Conservation (phyloP, 2,329 filamentous ascomycete genomes). For the Whalleya microplaca region DNA sequence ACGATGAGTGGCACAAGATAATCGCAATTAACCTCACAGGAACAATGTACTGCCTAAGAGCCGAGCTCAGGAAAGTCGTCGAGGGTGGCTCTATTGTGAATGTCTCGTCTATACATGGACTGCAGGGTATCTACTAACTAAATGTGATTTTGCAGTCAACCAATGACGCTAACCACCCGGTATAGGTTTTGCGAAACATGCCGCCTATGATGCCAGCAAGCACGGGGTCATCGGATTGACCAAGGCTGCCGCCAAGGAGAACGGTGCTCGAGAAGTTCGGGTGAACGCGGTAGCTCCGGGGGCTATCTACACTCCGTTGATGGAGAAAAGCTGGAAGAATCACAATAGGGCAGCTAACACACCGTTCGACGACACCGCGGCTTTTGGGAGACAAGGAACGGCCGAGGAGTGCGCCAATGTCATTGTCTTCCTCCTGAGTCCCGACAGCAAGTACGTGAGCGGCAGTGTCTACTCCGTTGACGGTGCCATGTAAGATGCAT, state of each 20-base stretch:
- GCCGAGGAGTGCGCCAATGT: slow-evolving; percentile 51
- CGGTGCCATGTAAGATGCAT: slow-evolving; percentile 39
- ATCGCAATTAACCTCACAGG: slow-evolving; percentile 55
- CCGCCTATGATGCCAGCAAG: slow-evolving; percentile 44
- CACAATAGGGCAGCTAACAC: slow-evolving; percentile 41
- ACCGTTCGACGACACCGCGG: slow-evolving; percentile 46
- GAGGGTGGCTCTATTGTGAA: slow-evolving; percentile 63
- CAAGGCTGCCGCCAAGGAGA: slow-evolving; percentile 41
- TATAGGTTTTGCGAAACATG: slow-evolving; percentile 45
- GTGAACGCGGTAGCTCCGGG: slow-evolving; percentile 54
- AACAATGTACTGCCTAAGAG: slow-evolving; percentile 55
- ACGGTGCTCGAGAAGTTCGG: slow-evolving; percentile 47
- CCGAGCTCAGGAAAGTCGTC: slow-evolving; percentile 48
- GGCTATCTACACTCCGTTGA: slow-evolving; percentile 53
- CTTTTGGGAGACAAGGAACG: slow-evolving; percentile 49
- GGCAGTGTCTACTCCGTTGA: slow-evolving; percentile 52
- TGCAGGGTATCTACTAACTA: slow-evolving; percentile 43
- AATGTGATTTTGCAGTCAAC: slow-evolving; percentile 29
- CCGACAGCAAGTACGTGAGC: slow-evolving; percentile 51
- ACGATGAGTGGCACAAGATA: slow-evolving; percentile 53
- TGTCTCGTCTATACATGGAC: slow-evolving; percentile 55
- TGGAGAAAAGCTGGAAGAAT: slow-evolving; percentile 48
- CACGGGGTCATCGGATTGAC: slow-evolving; percentile 45
- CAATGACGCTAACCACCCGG: slow-evolving; percentile 18
- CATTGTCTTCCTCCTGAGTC: slow-evolving; percentile 52